Evolutionary conservation across 179 eudicot species (phyloP).

Genomic region (Spinacia oleracea): DNA sequence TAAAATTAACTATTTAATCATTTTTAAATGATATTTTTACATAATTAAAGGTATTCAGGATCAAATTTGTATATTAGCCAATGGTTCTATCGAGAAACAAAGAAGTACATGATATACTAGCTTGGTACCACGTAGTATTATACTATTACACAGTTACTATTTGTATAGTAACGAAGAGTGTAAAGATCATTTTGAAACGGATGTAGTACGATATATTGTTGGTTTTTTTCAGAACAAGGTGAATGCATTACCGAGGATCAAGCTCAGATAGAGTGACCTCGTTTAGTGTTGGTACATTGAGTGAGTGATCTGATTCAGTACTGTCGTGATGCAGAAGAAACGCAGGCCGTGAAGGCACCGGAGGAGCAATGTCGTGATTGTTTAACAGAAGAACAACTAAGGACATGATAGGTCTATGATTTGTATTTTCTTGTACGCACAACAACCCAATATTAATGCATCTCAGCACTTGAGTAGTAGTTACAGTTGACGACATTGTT

Average conservation of each 20-base stretch:
- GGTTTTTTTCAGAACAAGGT: no score
- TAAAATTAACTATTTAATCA: no score
- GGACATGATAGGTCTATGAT: constrained; percentile 34
- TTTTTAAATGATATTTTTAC: no score
- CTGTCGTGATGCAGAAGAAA: constrained; percentile 19
- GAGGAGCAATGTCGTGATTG: constrained; percentile 10
- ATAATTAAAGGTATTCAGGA: no score
- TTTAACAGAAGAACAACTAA: constrained; percentile 30
- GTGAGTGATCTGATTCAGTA: neutral
- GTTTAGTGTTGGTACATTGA: neutral
- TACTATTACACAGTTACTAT: no score
- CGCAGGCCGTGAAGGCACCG: constrained; percentile 28
- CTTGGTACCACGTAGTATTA: no score
- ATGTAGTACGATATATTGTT: no score
- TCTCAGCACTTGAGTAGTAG: constrained; percentile 15
- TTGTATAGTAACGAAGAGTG: no score
- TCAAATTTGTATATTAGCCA: no score
- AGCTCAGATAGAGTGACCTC: neutral
- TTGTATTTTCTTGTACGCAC: constrained; percentile 29
- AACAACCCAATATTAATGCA: constrained; percentile 30
- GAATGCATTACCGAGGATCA: neutral
- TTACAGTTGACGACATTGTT: constrained; percentile 19
- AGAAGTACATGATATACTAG: no score
- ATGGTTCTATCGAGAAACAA: no score
- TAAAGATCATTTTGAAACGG: no score